Conservation (phyloP, 1,284 basidiomycete species). For the Irpex sp. region DNA sequence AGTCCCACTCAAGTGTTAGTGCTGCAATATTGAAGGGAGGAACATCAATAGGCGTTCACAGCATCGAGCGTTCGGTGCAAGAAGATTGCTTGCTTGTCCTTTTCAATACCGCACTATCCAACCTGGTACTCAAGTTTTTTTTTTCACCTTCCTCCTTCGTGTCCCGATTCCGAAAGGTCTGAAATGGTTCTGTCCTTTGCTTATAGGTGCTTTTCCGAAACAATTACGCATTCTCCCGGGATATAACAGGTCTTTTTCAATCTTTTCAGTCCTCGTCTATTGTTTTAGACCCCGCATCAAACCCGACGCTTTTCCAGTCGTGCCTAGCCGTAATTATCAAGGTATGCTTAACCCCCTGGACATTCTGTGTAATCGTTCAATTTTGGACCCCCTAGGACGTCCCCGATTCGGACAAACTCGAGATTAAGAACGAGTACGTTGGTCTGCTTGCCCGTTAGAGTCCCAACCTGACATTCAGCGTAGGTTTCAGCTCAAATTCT, state of each 20-base stretch:
- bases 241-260: slow-evolving; percentile 57
- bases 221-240: slow-evolving; percentile 57
- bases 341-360: slow-evolving; percentile 26
- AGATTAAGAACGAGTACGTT: slow-evolving; percentile 49
- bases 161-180: too few species aligned
- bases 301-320: slow-evolving; percentile 56
- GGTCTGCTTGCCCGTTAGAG: not conserved
- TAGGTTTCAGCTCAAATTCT: slow-evolving; percentile 53
- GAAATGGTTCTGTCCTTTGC: not conserved
- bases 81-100: slow-evolving; percentile 61
- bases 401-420: slow-evolving; percentile 49
- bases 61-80: slow-evolving; percentile 59
- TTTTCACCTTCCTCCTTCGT: too few species aligned
- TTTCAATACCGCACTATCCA: slow-evolving; percentile 64
- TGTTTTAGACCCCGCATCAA: slow-evolving; percentile 53
- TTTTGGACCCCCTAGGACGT: slow-evolving; percentile 42
- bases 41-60: slow-evolving; percentile 47
- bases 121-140: slow-evolving; percentile 36
- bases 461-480: not conserved
- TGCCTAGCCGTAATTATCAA: slow-evolving; percentile 62
- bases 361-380: not conserved
- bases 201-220: slow-evolving; percentile 58
- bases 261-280: slow-evolving; percentile 62
- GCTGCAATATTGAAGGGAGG: too few species aligned
- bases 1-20: too few species aligned